phyloP scores from a whole-genome alignment of 2,329 filamentous ascomycete species.

The Arthrobotrys conoides region DNA sequence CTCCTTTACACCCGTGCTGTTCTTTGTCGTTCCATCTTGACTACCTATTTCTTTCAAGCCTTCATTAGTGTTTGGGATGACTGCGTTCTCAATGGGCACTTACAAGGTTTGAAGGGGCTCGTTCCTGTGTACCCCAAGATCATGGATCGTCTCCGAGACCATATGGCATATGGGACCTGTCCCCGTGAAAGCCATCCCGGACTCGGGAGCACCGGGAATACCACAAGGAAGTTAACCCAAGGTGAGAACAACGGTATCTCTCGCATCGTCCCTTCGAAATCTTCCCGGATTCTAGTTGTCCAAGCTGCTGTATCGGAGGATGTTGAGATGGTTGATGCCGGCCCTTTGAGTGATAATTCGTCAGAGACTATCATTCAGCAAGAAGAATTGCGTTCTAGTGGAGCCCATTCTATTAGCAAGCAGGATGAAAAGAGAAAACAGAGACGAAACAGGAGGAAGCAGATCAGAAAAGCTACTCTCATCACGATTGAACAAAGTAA shows the following conservation, averaged over 20 bases:
- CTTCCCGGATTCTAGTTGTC: neutral
- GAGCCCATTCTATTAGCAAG: neutral
- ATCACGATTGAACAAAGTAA: neutral
- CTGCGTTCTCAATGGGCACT: constrained; percentile 48
- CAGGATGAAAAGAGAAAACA: constrained; percentile 22
- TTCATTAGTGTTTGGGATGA: constrained; percentile 54
- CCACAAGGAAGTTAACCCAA: neutral
- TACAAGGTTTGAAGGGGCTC: constrained; percentile 27
- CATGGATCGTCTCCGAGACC: constrained; percentile 28
- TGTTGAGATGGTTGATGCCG: constrained; percentile 48
- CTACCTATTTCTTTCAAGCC: constrained; percentile 46
- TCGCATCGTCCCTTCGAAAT: neutral
- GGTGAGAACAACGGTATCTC: constrained; percentile 3
- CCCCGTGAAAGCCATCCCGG: constrained; percentile 44
- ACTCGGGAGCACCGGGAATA: neutral
- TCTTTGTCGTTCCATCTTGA: constrained; percentile 46
- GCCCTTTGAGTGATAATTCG: constrained; percentile 32
- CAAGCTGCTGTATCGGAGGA: neutral
- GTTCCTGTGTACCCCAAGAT: constrained; percentile 37
- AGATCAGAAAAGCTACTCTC: constrained; percentile 3
- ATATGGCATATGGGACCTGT: constrained; percentile 39
- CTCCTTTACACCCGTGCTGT: constrained; percentile 51
- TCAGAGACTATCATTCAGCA: constrained; percentile 35
- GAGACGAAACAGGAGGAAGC: constrained; percentile 35
- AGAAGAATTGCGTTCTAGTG: neutral